Evolutionary conservation across 1,139 yeast genomes (phyloP).

Genomic region (Kodamaea alishanica): DNA sequence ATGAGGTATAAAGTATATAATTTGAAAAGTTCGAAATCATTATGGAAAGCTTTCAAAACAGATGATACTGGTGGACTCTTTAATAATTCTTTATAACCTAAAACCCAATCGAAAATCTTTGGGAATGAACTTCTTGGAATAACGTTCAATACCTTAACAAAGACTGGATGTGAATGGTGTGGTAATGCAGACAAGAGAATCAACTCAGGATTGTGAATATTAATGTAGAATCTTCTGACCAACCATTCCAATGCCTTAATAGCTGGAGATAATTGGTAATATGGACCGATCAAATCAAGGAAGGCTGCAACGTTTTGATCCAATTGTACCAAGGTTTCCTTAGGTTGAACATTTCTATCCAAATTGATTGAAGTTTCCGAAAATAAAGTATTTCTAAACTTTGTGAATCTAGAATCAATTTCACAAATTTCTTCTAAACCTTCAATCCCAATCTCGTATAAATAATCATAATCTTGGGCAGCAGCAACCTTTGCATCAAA

Average conservation of each 20-base stretch:
- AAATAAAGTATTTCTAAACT: conserved; percentile 70
- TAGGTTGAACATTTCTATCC: conserved; percentile 76
- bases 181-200: conserved; percentile 72
- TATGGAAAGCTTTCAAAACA: conserved; percentile 63
- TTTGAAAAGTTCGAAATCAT: conserved; percentile 64
- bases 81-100: conserved; percentile 62
- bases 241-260: conserved; percentile 91
- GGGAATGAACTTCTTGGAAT: conserved; percentile 65
- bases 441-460: conserved; percentile 67
- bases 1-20: conserved; percentile 60
- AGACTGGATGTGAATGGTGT: conserved; percentile 68
- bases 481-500: conserved; percentile 87
- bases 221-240: conserved; percentile 85
- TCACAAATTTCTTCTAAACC: conserved; percentile 71
- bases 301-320: conserved; percentile 74
- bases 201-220: conserved; percentile 72
- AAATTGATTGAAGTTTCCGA: conserved; percentile 73
- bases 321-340: conserved; percentile 70
- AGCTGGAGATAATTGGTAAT: conserved; percentile 71
- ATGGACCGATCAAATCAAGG: conserved; percentile 69
- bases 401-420: conserved; percentile 69
- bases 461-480: conserved; percentile 84
- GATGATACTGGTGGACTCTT: conserved; percentile 66
- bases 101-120: conserved; percentile 67
- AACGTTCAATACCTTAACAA: conserved; percentile 69